Conservation (phyloP, 2,329 filamentous ascomycete species). For the Alternaria arborescens region DNA sequence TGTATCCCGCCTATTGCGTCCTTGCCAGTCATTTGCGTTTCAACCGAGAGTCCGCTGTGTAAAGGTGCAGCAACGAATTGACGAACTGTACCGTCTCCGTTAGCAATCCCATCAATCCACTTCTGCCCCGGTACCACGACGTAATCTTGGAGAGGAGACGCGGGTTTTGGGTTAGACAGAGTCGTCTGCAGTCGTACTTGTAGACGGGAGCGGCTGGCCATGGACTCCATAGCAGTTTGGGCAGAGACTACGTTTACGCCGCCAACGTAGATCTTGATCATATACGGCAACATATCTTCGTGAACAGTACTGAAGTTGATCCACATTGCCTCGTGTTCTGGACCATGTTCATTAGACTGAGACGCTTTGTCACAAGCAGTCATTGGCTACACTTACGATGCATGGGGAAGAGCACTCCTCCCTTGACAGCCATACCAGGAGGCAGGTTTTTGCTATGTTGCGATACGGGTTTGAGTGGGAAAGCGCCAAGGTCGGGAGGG, state of each 20-base stretch:
- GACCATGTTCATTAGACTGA: not conserved
- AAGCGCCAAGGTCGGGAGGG: conserved; percentile 23
- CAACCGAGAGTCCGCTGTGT: conserved; percentile 55
- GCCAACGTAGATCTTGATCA: conserved; percentile 53
- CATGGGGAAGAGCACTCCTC: conserved; percentile 60
- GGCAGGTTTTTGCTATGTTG: conserved; percentile 46
- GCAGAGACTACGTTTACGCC: conserved; percentile 56
- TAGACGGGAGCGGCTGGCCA: conserved; percentile 4
- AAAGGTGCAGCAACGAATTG: conserved; percentile 61
- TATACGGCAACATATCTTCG: conserved; percentile 32
- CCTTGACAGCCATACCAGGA: conserved; percentile 48
- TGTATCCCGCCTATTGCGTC: conserved; percentile 56
- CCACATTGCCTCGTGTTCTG: conserved; percentile 56
- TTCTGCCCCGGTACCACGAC: conserved; percentile 51
- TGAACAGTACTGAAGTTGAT: conserved; percentile 42
- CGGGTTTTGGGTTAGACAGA: not conserved
- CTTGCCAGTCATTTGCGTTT: conserved; percentile 56
- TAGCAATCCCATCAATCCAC: conserved; percentile 57
- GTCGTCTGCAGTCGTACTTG: not conserved
- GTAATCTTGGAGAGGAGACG: conserved; percentile 53
- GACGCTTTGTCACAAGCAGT: no score
- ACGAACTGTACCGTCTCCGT: conserved; percentile 48
- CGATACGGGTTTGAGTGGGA: conserved; percentile 19
- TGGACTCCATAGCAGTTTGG: conserved; percentile 19
- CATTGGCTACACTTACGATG: conserved; percentile 53